phyloP scores from a whole-genome alignment of 192 early-diverging fungal genomes.

The Mortierella hygrophila region DNA sequence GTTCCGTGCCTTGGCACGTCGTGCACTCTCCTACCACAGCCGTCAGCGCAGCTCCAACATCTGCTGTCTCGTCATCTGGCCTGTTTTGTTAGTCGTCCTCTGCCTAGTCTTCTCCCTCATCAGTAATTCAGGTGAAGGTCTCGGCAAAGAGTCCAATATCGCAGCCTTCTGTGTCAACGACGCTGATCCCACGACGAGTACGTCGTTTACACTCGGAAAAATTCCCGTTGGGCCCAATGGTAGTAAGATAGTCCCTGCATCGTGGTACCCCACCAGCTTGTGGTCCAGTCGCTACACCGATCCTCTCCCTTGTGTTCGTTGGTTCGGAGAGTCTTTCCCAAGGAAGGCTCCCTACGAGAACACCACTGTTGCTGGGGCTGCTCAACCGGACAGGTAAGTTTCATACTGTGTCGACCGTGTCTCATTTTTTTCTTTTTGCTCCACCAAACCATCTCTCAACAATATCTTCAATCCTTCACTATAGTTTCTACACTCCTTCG shows the following conservation, averaged over 20 bases:
- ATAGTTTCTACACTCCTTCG: slow-evolving; percentile 21
- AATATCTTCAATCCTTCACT: background rate
- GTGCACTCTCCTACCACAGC: slow-evolving; percentile 40
- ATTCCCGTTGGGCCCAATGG: background rate
- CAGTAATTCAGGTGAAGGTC: background rate
- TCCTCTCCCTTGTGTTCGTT: slow-evolving; percentile 25
- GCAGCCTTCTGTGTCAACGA: slow-evolving; percentile 33
- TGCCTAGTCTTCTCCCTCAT: slow-evolving; percentile 6
- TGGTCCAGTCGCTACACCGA: background rate
- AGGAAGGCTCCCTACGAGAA: slow-evolving; percentile 39
- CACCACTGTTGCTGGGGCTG: background rate
- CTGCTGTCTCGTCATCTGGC: slow-evolving; percentile 37
- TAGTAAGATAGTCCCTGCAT: background rate
- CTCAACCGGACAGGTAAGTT: slow-evolving; percentile 27
- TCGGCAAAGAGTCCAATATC: background rate
- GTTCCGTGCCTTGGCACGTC: slow-evolving; percentile 36
- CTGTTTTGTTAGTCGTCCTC: slow-evolving; percentile 24
- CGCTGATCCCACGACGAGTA: slow-evolving; percentile 1
- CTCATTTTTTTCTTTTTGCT: background rate
- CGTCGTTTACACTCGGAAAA: background rate
- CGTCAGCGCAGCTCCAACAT: slow-evolving; percentile 29
- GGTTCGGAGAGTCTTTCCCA: slow-evolving; percentile 45
- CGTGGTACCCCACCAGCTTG: slow-evolving; percentile 19
- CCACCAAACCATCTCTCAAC: background rate
- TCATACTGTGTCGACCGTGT: background rate